Evolutionary conservation across 768 basidiomycete species (phyloP).

Genomic region (Suillus hirtellus): DNA sequence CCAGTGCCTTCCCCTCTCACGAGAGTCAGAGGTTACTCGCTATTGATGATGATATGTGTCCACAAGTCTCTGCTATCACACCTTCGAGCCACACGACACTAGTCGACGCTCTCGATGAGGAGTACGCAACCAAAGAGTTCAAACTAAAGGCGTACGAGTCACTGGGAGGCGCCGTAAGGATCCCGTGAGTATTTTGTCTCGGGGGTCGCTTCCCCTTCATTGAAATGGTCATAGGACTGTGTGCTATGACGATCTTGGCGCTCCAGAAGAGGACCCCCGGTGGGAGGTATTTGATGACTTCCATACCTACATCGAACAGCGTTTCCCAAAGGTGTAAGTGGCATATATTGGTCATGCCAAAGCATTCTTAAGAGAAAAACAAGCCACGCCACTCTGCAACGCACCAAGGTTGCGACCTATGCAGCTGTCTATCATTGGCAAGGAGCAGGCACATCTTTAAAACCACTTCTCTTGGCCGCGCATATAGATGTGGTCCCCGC

Average conservation of each 20-base stretch:
- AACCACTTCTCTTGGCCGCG: slow-evolving; percentile 55
- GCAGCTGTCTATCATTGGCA: slow-evolving; percentile 64
- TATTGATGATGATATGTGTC: slow-evolving; percentile 22
- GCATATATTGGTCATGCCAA: not conserved
- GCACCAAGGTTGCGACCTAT: slow-evolving; percentile 60
- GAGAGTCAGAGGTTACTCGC: not conserved
- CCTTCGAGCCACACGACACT: slow-evolving; percentile 20
- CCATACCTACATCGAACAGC: slow-evolving; percentile 30
- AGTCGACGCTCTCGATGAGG: slow-evolving; percentile 24
- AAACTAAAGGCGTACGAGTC: slow-evolving; percentile 32
- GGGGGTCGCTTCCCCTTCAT: not conserved
- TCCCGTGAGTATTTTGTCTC: slow-evolving; percentile 26
- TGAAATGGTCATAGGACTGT: slow-evolving; percentile 43
- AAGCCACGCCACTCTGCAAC: slow-evolving; percentile 48
- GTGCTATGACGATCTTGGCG: slow-evolving; percentile 50
- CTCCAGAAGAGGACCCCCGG: slow-evolving; percentile 48
- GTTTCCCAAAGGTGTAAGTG: slow-evolving; percentile 64
- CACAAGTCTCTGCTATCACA: slow-evolving; percentile 25
- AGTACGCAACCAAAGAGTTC: slow-evolving; percentile 27
- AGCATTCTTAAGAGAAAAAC: slow-evolving; percentile 3
- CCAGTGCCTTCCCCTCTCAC: not conserved
- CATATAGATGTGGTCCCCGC: slow-evolving; percentile 57
- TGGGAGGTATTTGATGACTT: slow-evolving; percentile 32
- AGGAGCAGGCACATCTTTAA: slow-evolving; percentile 48
- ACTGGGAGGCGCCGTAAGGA: slow-evolving; percentile 37